These are phyloP conservation scores for Echria macrotheca DNA, from an alignment of 495 filamentous ascomycete species.

Conservation along the genomic window DNA sequence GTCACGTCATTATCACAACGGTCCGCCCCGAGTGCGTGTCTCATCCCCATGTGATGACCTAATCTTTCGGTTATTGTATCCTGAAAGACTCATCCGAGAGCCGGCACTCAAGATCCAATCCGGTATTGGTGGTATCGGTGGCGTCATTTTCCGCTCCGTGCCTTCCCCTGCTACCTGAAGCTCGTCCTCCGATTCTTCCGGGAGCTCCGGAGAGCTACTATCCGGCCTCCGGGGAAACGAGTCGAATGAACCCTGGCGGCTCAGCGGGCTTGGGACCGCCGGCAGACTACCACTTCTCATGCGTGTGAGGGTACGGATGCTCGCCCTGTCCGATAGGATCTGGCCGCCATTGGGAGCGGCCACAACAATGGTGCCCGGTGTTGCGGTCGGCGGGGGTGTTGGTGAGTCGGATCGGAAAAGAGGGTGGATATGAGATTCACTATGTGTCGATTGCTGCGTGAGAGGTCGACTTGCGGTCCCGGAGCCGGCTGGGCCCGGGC, in stretches of 20 bases:
- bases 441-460: slow-evolving; percentile 34
- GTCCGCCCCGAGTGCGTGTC: too few species aligned
- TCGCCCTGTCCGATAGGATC: slow-evolving; percentile 54
- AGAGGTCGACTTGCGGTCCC: slow-evolving; percentile 26
- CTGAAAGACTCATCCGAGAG: slow-evolving; percentile 37
- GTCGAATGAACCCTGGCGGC: slow-evolving; percentile 46
- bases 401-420: slow-evolving; percentile 75
- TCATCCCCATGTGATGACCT: slow-evolving; percentile 4
- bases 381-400: slow-evolving; percentile 59
- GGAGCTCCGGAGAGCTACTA: slow-evolving; percentile 23
- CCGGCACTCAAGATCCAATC: slow-evolving; percentile 52
- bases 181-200: slow-evolving; percentile 26
- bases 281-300: slow-evolving; percentile 64
- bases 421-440: slow-evolving; percentile 77
- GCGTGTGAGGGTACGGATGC: slow-evolving; percentile 50
- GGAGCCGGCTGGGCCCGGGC: slow-evolving; percentile 28
- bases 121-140: slow-evolving; percentile 55
- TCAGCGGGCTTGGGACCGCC: slow-evolving; percentile 47
- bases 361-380: slow-evolving; percentile 63
- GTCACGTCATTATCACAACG: too few species aligned
- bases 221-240: slow-evolving; percentile 29
- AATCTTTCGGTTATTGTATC: slow-evolving; percentile 27
- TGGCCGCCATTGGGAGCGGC: slow-evolving; percentile 67
- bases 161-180: slow-evolving; percentile 1
- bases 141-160: slow-evolving; percentile 45